Conservation (phyloP, 164 flowering plant species). For the Litsea cubeba region DNA sequence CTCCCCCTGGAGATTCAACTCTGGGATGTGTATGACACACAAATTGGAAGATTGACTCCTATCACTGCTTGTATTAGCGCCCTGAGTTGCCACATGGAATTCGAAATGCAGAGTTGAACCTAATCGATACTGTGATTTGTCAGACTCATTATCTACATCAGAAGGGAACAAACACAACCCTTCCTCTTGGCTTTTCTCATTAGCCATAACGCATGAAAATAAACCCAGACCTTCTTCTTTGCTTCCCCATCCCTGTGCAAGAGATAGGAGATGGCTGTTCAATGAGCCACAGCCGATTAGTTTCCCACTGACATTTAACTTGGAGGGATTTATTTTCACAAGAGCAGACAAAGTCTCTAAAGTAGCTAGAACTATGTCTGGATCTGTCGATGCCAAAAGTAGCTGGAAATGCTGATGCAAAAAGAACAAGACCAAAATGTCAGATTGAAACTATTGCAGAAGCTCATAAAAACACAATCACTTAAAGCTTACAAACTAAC, state of each 20-base stretch:
- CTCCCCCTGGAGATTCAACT: constrained; percentile 64
- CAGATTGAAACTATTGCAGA: not conserved
- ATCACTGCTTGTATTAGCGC: constrained; percentile 30
- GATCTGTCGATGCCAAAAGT: constrained; percentile 86
- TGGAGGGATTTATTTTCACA: constrained; percentile 89
- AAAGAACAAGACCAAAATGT: constrained; percentile 8
- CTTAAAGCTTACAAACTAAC: not conserved
- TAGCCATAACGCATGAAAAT: constrained; percentile 71
- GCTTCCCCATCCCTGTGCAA: constrained; percentile 99
- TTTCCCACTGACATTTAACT: constrained; percentile 85
- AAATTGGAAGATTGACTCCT: constrained; percentile 31
- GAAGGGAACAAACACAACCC: constrained; percentile 71
- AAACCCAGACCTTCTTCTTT: constrained; percentile 97
- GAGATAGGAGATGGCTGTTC: constrained; percentile 71
- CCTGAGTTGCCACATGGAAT: constrained; percentile 45
- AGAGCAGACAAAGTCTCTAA: constrained; percentile 85
- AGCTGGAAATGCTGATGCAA: constrained; percentile 83
- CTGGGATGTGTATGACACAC: constrained; percentile 68
- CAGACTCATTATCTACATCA: constrained; percentile 46
- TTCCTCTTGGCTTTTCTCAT: constrained; percentile 72
- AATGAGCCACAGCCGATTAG: constrained; percentile 80
- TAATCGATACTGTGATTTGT: constrained; percentile 56
- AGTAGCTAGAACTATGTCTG: constrained; percentile 81
- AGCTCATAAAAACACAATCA: not conserved
- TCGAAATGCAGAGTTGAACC: constrained; percentile 95